Base-by-base conservation (phyloP, 169 alveolate species). In the Eimeria tenella region DNA sequence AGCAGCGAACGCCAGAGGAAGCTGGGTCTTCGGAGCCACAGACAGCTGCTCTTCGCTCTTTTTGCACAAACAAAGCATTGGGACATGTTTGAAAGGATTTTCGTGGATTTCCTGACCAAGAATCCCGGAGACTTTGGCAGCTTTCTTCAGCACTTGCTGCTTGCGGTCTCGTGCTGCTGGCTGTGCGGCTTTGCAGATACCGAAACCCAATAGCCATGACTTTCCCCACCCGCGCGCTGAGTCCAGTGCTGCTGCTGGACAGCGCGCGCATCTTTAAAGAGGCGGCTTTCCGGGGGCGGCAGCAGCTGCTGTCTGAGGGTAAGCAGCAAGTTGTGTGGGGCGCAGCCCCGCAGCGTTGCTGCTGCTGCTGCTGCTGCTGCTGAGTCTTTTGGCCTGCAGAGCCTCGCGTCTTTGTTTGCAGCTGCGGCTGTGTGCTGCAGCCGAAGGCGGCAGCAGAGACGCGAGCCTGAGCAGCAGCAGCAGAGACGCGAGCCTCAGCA, bases 191-290 rank as follows among this genome's bases (percentile, higher is more conserved):
- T 19, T 52, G 19, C 75, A 96, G 97, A 70, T 97, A 96, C 90
- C 94, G 95, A 15, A 99, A 99, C 7, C 99, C 99, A 4, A 97
- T 99, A 55, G 96, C 98, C 65, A 98, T 99, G 99, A 98, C 99
- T 15, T 98, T 98, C 94, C 99, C 99, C 15, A 99, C 99, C 3
- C 98, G 98, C 92, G 99, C 99, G 5, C 97, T 99, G 75, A 96
- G 99, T 60, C 99, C 99, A 15, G 97, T 98, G 62, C 98, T 99
- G 98, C 98, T 99, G 42, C 98, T 98, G 79, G 99, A 99, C 96
- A 97, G 98, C 86, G 98, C 99, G 87, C 99, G 98, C 95, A 99
- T 99, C 65, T 95, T 95, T 42, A 97, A 98, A 19, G 96, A 96
- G 82, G 94, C 95, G 63, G 95, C 97, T 87, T 96, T 93, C 52